Evolutionary conservation across 2,329 filamentous ascomycete species (phyloP).

Genomic region (Grosmannia clavigera): DNA sequence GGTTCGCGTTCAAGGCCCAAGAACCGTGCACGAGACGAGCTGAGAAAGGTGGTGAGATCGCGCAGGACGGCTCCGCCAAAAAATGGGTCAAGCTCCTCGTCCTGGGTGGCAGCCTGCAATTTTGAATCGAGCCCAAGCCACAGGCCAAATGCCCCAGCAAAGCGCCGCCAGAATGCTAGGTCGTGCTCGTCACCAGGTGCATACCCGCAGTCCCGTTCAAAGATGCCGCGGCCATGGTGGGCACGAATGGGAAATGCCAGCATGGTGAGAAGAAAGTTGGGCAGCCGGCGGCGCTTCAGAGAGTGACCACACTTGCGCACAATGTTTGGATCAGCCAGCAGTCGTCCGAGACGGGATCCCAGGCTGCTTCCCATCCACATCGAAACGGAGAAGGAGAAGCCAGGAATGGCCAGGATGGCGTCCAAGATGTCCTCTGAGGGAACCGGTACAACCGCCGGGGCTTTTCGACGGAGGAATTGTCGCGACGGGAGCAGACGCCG

Average conservation of each 20-base stretch:
- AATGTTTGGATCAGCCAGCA: neutral
- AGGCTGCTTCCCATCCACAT: neutral
- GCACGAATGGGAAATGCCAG: slow-evolving; percentile 1
- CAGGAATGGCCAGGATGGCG: neutral
- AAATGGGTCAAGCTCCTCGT: neutral
- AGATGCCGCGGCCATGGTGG: neutral
- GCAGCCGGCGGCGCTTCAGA: slow-evolving; percentile 1
- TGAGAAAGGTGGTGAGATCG: neutral
- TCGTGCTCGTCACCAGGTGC: neutral
- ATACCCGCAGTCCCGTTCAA: neutral
- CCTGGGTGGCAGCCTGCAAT: neutral
- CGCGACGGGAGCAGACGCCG: neutral
- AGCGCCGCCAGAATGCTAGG: slow-evolving; percentile 1
- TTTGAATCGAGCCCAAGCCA: slow-evolving; percentile 1
- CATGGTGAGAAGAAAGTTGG: neutral
- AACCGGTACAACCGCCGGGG: neutral
- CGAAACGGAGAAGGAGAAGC: neutral
- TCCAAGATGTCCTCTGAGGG: neutral
- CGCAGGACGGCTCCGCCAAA: neutral
- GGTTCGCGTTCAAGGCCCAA: neutral
- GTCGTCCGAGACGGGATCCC: neutral
- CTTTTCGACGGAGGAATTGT: neutral
- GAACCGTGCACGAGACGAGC: neutral
- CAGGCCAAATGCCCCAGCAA: neutral
- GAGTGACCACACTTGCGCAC: slow-evolving; percentile 1